Conservation (phyloP, 75 land plant species). For the Ceratopteris richardii region DNA sequence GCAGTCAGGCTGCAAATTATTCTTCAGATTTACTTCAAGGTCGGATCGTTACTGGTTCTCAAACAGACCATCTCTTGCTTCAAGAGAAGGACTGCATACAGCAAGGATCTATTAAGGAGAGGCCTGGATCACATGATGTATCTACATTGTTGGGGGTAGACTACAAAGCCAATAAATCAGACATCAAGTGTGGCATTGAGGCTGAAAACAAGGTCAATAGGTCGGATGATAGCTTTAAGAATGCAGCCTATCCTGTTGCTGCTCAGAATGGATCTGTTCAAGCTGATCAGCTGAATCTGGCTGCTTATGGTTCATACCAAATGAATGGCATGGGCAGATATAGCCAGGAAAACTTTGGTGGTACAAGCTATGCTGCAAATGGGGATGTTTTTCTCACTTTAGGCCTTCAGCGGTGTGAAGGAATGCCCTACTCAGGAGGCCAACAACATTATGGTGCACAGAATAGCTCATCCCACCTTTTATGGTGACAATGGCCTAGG, state of each 20-base stretch:
- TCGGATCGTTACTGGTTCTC: too few relatives aligned
- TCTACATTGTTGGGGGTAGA: background rate
- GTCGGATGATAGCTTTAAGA: background rate
- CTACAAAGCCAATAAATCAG: background rate
- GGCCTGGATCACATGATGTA: background rate
- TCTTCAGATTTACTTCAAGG: constrained; percentile 2
- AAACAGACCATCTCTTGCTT: too few relatives aligned
- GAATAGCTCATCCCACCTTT: background rate
- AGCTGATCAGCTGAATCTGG: background rate
- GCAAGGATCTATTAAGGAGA: background rate
- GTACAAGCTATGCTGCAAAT: constrained; percentile 11
- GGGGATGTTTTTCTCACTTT: constrained; percentile 56
- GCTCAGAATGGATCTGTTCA: background rate
- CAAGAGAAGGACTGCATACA: too few relatives aligned
- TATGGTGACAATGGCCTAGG: background rate
- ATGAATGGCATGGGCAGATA: constrained; percentile 34
- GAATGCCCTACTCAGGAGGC: background rate
- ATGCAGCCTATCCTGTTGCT: background rate
- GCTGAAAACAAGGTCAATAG: background rate
- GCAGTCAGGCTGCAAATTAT: background rate
- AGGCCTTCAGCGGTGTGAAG: constrained; percentile 52
- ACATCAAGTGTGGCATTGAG: background rate
- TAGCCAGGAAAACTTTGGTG: constrained; percentile 18
- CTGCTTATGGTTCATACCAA: constrained; percentile 29
- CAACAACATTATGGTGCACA: background rate